These are phyloP conservation scores for Fusarium domesticum DNA, from an alignment of 2,329 filamentous ascomycete genomes.

Conservation along the genomic window DNA sequence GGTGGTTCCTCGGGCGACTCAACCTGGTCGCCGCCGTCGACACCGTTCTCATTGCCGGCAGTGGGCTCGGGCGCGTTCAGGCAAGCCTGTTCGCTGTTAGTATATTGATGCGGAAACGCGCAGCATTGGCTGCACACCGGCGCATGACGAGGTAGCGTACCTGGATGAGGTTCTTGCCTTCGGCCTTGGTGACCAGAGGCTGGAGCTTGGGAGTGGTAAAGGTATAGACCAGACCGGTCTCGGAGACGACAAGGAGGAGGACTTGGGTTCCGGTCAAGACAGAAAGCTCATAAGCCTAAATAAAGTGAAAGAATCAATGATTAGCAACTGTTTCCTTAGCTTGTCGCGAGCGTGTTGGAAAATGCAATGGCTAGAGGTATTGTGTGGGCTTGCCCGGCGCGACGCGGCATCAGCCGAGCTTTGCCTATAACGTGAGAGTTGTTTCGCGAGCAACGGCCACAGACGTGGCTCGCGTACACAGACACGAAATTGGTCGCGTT, in stretches of 20 bases:
- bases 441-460: neutral
- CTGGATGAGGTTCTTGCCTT: conserved; percentile 99
- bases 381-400: neutral
- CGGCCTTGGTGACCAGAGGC: conserved; percentile 94
- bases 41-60: conserved; percentile 75
- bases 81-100: conserved; percentile 65
- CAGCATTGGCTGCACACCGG: neutral
- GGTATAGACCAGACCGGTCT: conserved; percentile 95
- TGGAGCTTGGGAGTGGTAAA: conserved; percentile 98
- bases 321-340: conserved; percentile 18
- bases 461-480: neutral
- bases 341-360: neutral
- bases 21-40: conserved; percentile 71
- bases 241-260: conserved; percentile 90
- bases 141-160: conserved; percentile 50
- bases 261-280: conserved; percentile 98
- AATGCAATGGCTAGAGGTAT: neutral
- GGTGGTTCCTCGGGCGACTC: conserved; percentile 89
- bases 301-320: conserved; percentile 8
- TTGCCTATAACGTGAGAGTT: too few relatives aligned
- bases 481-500: neutral
- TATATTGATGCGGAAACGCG: conserved; percentile 2
- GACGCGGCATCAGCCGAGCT: neutral
- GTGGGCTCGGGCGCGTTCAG: conserved; percentile 92
- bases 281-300: conserved; percentile 91